phyloP scores from a whole-genome alignment of 2,329 filamentous ascomycete species.

The Ambrosiella xylebori region DNA sequence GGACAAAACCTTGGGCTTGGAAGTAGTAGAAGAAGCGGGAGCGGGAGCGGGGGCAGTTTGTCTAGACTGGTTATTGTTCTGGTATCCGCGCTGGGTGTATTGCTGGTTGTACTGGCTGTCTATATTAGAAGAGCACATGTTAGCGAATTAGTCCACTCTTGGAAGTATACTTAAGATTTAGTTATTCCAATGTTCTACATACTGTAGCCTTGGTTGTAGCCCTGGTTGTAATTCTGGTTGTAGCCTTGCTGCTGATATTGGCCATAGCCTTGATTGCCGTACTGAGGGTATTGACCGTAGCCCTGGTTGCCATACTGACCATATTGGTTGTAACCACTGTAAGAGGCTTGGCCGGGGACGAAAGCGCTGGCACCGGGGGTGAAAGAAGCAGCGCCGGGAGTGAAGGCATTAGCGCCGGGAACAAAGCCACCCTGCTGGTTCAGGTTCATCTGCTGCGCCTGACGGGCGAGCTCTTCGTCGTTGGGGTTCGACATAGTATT shows the following conservation, averaged over 20 bases:
- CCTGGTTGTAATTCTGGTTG: slow-evolving; percentile 9
- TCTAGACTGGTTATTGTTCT: slow-evolving; percentile 23
- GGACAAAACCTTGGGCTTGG: slow-evolving; percentile 42
- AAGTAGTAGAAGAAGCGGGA: slow-evolving; percentile 31
- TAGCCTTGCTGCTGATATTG: slow-evolving; percentile 28
- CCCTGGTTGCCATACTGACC: slow-evolving; percentile 18
- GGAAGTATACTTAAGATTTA: neutral
- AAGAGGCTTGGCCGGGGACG: slow-evolving; percentile 42
- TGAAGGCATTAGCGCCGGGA: slow-evolving; percentile 35
- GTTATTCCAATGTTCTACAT: neutral
- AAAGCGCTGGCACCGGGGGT: slow-evolving; percentile 55
- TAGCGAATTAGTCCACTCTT: neutral
- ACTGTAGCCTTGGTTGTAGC: neutral
- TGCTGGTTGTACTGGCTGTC: slow-evolving; percentile 31
- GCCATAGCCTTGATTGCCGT: slow-evolving; percentile 26
- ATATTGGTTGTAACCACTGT: slow-evolving; percentile 30
- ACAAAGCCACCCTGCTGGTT: slow-evolving; percentile 28
- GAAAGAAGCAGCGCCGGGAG: slow-evolving; percentile 52
- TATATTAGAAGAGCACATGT: neutral
- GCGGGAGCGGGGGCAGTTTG: slow-evolving; percentile 32
- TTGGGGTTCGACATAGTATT: slow-evolving; percentile 67
- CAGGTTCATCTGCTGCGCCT: slow-evolving; percentile 52
- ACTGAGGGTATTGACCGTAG: slow-evolving; percentile 22
- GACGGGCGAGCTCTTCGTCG: slow-evolving; percentile 85
- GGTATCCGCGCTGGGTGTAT: slow-evolving; percentile 25